Evolutionary conservation across 1,284 basidiomycete genomes (phyloP).

Genomic region (Tilletia horrida): DNA sequence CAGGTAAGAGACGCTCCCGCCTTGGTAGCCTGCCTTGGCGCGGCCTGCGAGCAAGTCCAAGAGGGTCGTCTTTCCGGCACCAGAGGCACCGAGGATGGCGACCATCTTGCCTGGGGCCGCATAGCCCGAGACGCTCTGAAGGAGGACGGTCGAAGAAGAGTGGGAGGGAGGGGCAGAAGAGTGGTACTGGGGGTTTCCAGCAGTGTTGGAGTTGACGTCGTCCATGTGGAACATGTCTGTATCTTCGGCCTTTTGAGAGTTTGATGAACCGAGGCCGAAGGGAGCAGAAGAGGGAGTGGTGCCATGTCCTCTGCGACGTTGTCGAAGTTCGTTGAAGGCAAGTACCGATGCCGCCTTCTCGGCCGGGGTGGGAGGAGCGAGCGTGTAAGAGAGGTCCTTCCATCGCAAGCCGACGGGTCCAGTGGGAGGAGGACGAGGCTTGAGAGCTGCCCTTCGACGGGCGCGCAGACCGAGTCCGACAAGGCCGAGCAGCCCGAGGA

Average conservation of each 20-base stretch:
- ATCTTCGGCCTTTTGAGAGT: too few species aligned
- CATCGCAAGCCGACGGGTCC: conserved; percentile 36
- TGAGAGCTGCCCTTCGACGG: conserved; percentile 27
- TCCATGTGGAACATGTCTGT: too few species aligned
- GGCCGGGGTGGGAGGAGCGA: neutral
- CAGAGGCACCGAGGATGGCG: conserved; percentile 39
- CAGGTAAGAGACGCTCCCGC: conserved; percentile 28
- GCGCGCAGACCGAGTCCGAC: conserved; percentile 28
- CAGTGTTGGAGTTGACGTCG: neutral
- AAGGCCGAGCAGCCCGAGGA: conserved; percentile 26
- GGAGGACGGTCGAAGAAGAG: conserved; percentile 18
- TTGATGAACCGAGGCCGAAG: too few species aligned
- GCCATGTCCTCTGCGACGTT: too few species aligned
- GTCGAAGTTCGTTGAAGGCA: too few species aligned
- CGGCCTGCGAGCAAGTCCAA: conserved; percentile 43
- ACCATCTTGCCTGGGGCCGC: conserved; percentile 38
- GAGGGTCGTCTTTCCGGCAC: conserved; percentile 44
- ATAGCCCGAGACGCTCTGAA: conserved; percentile 27
- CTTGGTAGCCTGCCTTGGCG: conserved; percentile 32
- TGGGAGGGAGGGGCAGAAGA: neutral
- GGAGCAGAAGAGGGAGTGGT: too few species aligned
- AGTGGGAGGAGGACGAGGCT: conserved; percentile 21
- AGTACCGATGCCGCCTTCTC: too few species aligned
- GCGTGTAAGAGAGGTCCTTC: conserved; percentile 25
- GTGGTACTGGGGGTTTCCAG: neutral